Base-by-base conservation (phyloP, 345 rosid species). In the Populus ilicifolia region DNA sequence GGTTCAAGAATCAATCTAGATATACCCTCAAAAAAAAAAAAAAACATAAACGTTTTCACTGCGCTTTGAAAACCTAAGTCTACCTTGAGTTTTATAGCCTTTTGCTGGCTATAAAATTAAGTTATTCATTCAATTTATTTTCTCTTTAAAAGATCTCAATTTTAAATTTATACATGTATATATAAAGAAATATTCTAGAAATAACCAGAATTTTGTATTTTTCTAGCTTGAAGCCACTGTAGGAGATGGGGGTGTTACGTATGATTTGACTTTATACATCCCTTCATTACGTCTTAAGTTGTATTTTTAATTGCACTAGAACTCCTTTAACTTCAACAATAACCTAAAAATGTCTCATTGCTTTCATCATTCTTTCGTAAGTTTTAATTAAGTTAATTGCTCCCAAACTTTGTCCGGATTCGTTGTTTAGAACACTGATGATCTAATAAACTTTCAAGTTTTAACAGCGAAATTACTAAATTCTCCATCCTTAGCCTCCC, bases 401-500 rank as follows among this genome's bases (percentile, higher is more conserved):
- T n/a, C 16, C 29, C 13, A 23, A 52, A 52, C 20, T 17, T 2
- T 33, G 20, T 18, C 23, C 63, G 13, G 10, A n/a, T 9, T 56
- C 29, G 25, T 59, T 59, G 16, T 10, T 59, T 23, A n/a, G 23
- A 1, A 11, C 29, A 4, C 23, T 59, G 59, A 52, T 52, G n/a
- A 46, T 52, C 23, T 6, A 2, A 6, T 46, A 14, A 41, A 0
- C n/a, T 17, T 50, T 50, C 56, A 18, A 17, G 56, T 17, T 18
- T 17, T 17, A 17, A 18, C 14, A 0, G 56, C 8, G 21, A 50
- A 41, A 41, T 2, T 0, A 10, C 77, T 69, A 73, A 67, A 14
- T 8, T 74, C 77, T 71, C 76, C 75, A 74, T 52, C 67, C 74
- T 48, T 71, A 52, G 75, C 14, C 41, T 44, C 43, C 75, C 71